phyloP scores from a whole-genome alignment of 73 alveolate species.

The Tetrahymena malaccensis region DNA sequence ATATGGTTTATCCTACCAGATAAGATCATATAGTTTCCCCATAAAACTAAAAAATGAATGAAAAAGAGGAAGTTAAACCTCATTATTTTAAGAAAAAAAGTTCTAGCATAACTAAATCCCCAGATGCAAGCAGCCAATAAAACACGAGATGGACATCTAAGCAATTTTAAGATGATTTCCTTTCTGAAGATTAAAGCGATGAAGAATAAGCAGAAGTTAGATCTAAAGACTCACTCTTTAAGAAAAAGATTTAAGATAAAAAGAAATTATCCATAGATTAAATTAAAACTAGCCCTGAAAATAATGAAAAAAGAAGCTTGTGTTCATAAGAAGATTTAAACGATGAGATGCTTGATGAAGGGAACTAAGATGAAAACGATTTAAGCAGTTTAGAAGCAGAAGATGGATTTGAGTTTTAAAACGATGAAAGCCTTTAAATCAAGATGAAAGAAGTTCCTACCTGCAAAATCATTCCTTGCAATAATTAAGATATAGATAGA shows the following conservation, averaged over 20 bases:
- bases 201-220: not conserved
- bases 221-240: not conserved
- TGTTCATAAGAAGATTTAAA: not conserved
- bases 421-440: not conserved
- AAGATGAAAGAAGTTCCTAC: not conserved
- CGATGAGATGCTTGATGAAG: not conserved
- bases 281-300: not conserved
- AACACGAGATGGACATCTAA: not conserved
- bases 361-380: not conserved
- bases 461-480: not conserved
- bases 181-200: not conserved
- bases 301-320: not conserved
- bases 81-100: not conserved
- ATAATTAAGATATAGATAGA: not conserved
- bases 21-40: not conserved
- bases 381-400: not conserved
- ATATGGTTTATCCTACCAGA: not conserved
- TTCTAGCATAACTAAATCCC: not conserved
- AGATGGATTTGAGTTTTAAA: not conserved
- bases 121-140: not conserved
- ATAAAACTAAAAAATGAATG: not conserved
- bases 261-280: not conserved
- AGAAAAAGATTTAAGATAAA: not conserved
- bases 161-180: not conserved
- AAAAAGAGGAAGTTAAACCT: not conserved